Conservation (phyloP, 139 green algal genomes). For the Picochlorum sp. region DNA sequence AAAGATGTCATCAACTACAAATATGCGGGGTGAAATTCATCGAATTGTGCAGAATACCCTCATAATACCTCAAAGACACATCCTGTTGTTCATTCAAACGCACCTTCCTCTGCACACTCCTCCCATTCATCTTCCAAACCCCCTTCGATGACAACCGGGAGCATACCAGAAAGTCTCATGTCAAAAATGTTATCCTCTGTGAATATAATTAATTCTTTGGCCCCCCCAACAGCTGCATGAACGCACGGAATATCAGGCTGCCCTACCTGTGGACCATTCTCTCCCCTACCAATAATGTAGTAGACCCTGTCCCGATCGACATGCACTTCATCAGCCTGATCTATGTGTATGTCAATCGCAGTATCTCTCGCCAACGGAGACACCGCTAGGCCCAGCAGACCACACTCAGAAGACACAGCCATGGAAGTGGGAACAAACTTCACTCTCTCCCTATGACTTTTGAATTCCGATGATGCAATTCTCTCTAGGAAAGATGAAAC, state of each 20-base stretch:
- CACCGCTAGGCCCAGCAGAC: constrained; percentile 32
- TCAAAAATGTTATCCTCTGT: not conserved
- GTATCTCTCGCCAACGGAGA: constrained; percentile 12
- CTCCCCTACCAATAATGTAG: constrained; percentile 15
- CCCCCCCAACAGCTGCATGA: not conserved
- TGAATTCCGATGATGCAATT: not conserved
- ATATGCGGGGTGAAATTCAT: too few species aligned
- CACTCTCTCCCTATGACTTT: constrained; percentile 15
- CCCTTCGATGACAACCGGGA: constrained; percentile 62
- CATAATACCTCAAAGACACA: too few species aligned
- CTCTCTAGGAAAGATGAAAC: not conserved
- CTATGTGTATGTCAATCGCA: constrained; percentile 16
- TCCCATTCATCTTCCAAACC: constrained; percentile 47
- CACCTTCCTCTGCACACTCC: constrained; percentile 51
- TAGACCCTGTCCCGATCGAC: not conserved
- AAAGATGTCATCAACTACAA: constrained; percentile 65
- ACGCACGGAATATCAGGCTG: constrained; percentile 20
- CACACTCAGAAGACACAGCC: constrained; percentile 25
- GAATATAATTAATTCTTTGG: constrained; percentile 10
- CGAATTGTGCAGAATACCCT: too few species aligned
- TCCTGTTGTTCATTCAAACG: too few species aligned
- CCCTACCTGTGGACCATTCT: constrained; percentile 8
- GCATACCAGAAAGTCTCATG: constrained; percentile 35
- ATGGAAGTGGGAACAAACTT: constrained; percentile 28
- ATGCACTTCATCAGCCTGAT: constrained; percentile 21